These are phyloP conservation scores for Zygosaccharomyces pseudobailii DNA, from an alignment of 1,139 yeast genomes.

Conservation along the genomic window DNA sequence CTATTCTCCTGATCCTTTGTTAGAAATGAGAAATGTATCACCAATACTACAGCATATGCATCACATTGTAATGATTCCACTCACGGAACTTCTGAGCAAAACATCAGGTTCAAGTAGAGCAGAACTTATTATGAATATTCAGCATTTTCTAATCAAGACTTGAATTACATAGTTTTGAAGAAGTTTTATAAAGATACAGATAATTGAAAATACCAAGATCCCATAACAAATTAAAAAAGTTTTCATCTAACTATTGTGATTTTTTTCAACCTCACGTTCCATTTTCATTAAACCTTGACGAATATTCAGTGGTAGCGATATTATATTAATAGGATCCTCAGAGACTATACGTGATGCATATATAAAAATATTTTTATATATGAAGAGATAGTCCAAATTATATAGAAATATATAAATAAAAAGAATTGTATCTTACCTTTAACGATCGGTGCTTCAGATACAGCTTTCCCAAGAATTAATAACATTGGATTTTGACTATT, in stretches of 20 bases:
- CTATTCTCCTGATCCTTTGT: too few relatives aligned
- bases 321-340: not conserved
- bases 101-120: constrained; percentile 11
- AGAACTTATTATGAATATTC: constrained; percentile 5
- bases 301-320: constrained; percentile 16
- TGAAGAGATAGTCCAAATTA: too few relatives aligned
- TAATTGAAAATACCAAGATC: constrained; percentile 8
- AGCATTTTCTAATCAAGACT: not conserved
- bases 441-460: too few relatives aligned
- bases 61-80: constrained; percentile 67
- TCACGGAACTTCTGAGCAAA: constrained; percentile 29
- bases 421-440: too few relatives aligned
- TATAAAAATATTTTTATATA: too few relatives aligned
- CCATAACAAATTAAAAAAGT: constrained; percentile 8
- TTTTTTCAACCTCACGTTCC: constrained; percentile 7
- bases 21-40: too few relatives aligned
- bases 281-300: constrained; percentile 1
- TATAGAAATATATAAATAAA: too few relatives aligned
- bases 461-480: too few relatives aligned
- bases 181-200: constrained; percentile 13
- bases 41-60: too few relatives aligned
- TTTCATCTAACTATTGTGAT: not conserved
- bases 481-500: too few relatives aligned
- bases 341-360: too few relatives aligned
- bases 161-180: constrained; percentile 9